Evolutionary conservation across 2,329 filamentous ascomycete genomes (phyloP), one percentile per base, ranked within the genome.

Genomic region (Cladosporium sp.): DNA sequence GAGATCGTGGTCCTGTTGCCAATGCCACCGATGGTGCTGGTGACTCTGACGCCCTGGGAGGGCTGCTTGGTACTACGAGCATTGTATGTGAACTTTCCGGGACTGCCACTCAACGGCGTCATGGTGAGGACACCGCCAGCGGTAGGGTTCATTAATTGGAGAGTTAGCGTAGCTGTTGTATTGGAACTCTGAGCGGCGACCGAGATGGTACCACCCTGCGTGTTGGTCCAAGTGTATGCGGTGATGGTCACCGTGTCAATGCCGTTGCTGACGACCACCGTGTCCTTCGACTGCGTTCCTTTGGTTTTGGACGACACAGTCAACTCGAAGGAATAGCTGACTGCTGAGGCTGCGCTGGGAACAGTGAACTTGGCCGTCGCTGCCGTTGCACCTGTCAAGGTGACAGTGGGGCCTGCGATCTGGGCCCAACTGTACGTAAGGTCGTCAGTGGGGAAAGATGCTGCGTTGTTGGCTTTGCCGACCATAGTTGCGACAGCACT

Each of bases 151-250:
- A 64, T 56, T 21, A 64, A 26, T 8, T 58, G 53, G 1, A 64
- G 21, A 10, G 28, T 58, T 2, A 0, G 72, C n/a, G 57, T 70
- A 57, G 72, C 74, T 21, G 73, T 70, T 13, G 73, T 72, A 32
- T 76, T 76, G 13, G 73, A 68, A n/a, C 74, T 76, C 34, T 72
- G 73, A 46, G 76, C 77, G 1, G 71, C 69, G 43, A 77, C 75
- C 13, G 66, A 64, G 25, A 77, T 72, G 14, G 73, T 73, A 6
- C 77, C 77, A 1, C 71, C 70, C 48, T 78, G 73, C n/a, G 67
- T 57, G 0, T 66, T 70, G 28, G 69, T 73, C 72, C 73, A 76
- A 1, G 76, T 76, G 65, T 76, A 79, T 1, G 67, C 68, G 49
- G 76, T 73, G 46, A 78, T 67, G 8, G 65, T 70, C n/a, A 78